These are phyloP conservation scores for Malbranchea zuffiana DNA, from an alignment of 2,329 filamentous ascomycete species.

Conservation along the genomic window DNA sequence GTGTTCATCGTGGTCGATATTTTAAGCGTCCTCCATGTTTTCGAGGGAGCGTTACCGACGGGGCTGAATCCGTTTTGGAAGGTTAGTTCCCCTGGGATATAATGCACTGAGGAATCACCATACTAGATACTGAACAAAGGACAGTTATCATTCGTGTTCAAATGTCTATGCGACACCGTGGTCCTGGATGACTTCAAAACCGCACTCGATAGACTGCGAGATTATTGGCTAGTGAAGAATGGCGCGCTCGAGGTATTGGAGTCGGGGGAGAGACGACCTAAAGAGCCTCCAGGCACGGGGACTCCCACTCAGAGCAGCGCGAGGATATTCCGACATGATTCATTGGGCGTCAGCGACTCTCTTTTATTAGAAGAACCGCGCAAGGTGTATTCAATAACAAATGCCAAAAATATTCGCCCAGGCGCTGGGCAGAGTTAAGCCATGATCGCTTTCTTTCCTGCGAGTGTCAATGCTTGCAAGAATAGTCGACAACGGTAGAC, in stretches of 20 bases:
- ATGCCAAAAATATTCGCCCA: too few species aligned
- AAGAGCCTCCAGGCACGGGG: background rate
- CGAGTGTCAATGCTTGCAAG: too few species aligned
- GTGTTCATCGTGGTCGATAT: constrained; percentile 53
- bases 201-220: constrained; percentile 33
- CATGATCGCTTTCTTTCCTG: too few species aligned
- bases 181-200: constrained; percentile 61
- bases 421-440: too few species aligned
- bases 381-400: too few species aligned
- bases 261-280: constrained; percentile 1
- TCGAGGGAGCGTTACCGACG: constrained; percentile 34
- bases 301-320: constrained; percentile 3
- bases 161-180: constrained; percentile 56
- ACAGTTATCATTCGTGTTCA: constrained; percentile 50
- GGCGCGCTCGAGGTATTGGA: constrained; percentile 13
- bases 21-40: constrained; percentile 45
- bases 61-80: constrained; percentile 59
- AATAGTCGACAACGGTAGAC: too few species aligned
- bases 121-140: background rate
- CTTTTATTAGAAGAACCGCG: too few species aligned
- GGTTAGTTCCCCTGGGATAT: constrained; percentile 16
- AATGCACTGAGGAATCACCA: background rate
- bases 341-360: constrained; percentile 5
- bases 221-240: constrained; percentile 26
- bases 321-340: constrained; percentile 6